Evolutionary conservation across 306 rosid genomes (phyloP), one percentile per base, ranked within the genome.

Genomic region (Senna siamea): DNA sequence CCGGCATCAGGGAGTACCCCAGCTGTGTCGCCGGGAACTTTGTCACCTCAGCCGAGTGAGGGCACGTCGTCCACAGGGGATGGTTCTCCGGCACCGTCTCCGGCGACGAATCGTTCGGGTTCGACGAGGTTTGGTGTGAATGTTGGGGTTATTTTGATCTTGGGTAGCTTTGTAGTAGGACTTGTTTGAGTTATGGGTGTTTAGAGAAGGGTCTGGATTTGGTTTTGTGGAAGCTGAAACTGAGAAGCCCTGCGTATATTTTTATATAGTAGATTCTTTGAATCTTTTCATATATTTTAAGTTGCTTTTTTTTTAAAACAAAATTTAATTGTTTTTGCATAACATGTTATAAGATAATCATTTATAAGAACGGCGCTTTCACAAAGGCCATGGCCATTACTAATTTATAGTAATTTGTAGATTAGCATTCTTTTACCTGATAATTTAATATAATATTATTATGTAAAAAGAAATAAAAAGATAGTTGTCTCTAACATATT

Each of bases 141-240:
- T 66, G 15, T 63, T 38, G 75, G 75, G 53, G 54, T 56, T 56
- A 17, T 54, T 67, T 44, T 75, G 64, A 9, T 82, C n/a, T 70
- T 79, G 4, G 15, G 20, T 9, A 65, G 66, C 28, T 69, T 78
- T 48, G 46, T 11, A 9, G 30, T 1, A 3, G 64, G 80, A 23
- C 15, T 78, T 51, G 74, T 60, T 78, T 84, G 19, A 60, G 35
- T 4, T 13, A 2, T 53, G 35, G 15, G 73, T 22, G 6, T 14
- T 47, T 5, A 9, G 46, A 7, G 12, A 40, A 2, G 4, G 53
- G 53, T 19, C 15, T 32, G 65, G 7, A 13, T 32, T 32, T 58
- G 2, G 1, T 26, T 14, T 15, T 15, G 43, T 58, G 7, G 64
- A 2, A 2, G 44, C 15, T 15, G 13, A 32, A 32, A n/a, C 15